Percentiles rank a stretch among this genome's conserved stretches.
Conservation (phyloP, 805 yeast species). For the Nakazawaea populi region DNA sequence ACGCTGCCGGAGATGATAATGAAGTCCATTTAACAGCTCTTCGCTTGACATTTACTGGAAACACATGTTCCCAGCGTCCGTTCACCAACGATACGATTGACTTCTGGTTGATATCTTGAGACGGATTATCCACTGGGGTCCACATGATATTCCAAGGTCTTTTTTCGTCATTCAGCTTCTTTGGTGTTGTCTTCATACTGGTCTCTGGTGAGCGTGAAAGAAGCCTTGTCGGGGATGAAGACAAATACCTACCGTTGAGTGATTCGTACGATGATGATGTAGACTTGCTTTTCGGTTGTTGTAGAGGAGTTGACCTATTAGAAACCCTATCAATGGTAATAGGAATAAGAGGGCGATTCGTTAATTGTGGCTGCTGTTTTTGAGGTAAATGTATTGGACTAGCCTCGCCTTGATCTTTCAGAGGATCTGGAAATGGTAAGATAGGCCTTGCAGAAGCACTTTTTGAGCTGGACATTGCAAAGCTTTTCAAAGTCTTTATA, state of each 20-base stretch:
- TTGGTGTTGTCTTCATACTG: constrained; percentile 18
- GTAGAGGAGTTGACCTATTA: not conserved
- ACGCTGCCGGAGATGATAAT: constrained; percentile 85
- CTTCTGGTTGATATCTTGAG: constrained; percentile 54
- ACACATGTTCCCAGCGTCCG: constrained; percentile 89
- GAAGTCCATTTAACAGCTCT: constrained; percentile 88
- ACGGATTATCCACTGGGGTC: constrained; percentile 73
- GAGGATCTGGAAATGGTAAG: not conserved
- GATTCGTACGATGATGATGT: constrained; percentile 6
- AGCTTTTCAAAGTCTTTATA: not conserved
- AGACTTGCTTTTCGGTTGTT: not conserved
- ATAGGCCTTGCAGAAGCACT: not conserved
- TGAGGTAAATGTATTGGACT: not conserved
- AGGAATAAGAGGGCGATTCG: no score
- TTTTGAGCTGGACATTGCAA: not conserved
- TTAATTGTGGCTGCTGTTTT: not conserved
- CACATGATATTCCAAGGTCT: constrained; percentile 32
- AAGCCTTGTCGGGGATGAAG: constrained; percentile 5
- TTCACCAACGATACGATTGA: constrained; percentile 52
- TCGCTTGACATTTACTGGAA: constrained; percentile 64
- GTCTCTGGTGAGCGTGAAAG: constrained; percentile 10
- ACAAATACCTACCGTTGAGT: not conserved
- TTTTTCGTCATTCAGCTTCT: not conserved
- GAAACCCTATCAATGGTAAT: no score
- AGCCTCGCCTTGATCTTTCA: not conserved